Conservation (phyloP, 1,284 basidiomycete genomes). For the Phlebopus sp. region DNA sequence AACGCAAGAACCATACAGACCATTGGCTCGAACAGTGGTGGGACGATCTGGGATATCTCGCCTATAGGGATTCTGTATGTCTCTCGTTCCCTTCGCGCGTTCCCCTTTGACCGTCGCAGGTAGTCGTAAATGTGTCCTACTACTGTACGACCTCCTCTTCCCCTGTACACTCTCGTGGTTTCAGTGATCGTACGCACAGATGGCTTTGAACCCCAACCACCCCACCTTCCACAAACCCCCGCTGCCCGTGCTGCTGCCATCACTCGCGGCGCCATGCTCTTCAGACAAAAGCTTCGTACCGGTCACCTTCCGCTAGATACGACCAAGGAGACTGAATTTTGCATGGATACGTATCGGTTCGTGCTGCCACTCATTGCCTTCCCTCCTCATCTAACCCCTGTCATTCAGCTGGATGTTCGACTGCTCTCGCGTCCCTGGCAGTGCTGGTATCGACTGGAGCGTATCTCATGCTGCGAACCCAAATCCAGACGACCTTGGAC, state of each 20-base stretch:
- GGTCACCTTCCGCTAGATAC: constrained; percentile 71
- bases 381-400: neutral
- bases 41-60: constrained; percentile 70
- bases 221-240: constrained; percentile 55
- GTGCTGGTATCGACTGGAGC: constrained; percentile 72
- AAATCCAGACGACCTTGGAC: constrained; percentile 65
- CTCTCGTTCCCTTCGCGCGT: neutral
- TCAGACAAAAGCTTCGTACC: constrained; percentile 63
- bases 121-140: constrained; percentile 81
- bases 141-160: constrained; percentile 53
- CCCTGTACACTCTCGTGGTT: neutral
- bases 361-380: constrained; percentile 7
- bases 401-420: constrained; percentile 87
- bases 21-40: constrained; percentile 86
- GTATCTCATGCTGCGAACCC: constrained; percentile 63
- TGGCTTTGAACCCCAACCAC: constrained; percentile 69
- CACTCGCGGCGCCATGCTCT: constrained; percentile 68
- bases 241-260: constrained; percentile 73
- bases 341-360: constrained; percentile 87
- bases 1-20: constrained; percentile 45
- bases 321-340: constrained; percentile 72
- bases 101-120: constrained; percentile 38
- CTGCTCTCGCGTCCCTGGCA: constrained; percentile 79
- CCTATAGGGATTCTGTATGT: constrained; percentile 73
- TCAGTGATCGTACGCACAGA: constrained; percentile 39